Conservation (phyloP, 148 eudicot genomes). For the Cornus controversa region DNA sequence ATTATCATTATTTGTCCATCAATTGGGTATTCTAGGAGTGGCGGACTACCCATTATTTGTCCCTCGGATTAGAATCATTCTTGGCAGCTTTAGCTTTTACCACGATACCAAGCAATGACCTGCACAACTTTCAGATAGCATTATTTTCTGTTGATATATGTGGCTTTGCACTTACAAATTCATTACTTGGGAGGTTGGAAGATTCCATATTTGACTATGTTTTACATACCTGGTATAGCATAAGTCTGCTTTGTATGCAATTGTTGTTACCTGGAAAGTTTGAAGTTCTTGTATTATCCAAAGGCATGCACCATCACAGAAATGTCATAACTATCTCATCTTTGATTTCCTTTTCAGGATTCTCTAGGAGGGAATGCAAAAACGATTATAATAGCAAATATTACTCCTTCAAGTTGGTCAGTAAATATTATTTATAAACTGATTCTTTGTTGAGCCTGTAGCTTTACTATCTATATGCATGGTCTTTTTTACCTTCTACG, state of each 20-base stretch:
- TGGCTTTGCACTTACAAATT: too few relatives aligned
- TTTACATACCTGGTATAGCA: background rate
- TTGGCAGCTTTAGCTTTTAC: too few relatives aligned
- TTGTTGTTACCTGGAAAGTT: background rate
- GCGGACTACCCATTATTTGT: too few relatives aligned
- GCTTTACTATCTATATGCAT: conserved; percentile 2
- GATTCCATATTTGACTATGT: background rate
- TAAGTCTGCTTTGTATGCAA: too few relatives aligned
- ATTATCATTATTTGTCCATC: too few relatives aligned
- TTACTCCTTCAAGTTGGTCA: conserved; percentile 90
- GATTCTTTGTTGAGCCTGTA: conserved; percentile 4
- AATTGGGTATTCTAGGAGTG: too few relatives aligned
- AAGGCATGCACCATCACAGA: background rate
- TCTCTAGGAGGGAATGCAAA: conserved; percentile 98
- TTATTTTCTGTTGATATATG: too few relatives aligned
- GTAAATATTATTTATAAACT: conserved; percentile 23
- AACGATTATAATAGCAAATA: conserved; percentile 90
- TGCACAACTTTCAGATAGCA: too few relatives aligned
- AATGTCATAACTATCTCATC: background rate
- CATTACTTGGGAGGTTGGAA: too few relatives aligned
- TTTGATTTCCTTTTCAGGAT: conserved; percentile 51
- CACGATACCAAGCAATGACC: too few relatives aligned
- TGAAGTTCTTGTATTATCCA: background rate
- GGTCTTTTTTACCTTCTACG: background rate
- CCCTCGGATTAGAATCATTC: too few relatives aligned